Evolutionary conservation across 1,284 basidiomycete species (phyloP), one percentile per base, ranked within the genome.

Genomic region (Fistulinella cinereoalba): DNA sequence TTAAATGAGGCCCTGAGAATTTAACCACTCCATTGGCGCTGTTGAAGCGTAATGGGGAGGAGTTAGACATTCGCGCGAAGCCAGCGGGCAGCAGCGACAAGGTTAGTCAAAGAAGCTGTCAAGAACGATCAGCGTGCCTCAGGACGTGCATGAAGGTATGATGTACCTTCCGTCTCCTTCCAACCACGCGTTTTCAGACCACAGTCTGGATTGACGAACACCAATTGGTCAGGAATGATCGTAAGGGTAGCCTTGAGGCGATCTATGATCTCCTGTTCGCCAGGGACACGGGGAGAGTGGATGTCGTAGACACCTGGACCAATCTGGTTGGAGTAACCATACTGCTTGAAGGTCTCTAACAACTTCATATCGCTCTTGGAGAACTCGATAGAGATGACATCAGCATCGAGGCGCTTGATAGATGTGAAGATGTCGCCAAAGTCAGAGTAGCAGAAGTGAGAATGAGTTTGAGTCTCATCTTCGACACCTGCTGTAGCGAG

Each of bases 301-400:
- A 99, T 97, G 74, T 99, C 96, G 70, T 96, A 97, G 65, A 95
- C 92, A 84, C 95, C 96, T 41, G 97, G 96, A 55, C 97, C 97
- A 66, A 99, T 98, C 76, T 93, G 84, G 80, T 97, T 97, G 51
- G 92, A 91, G 81, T 99, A 99, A 47, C 92, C 90, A 72, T 92
- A 91, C 56, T 89, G 78, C 79, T 92, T 86, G 88, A 99, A 99
- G 62, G 93, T 93, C 56, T 87, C 82, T 64, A 99, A 79, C 53
- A 99, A 82, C 80, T 99, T 98, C 84, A 97, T 87, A 80, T 96
- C 93, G 63, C 86, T 88, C 88, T 97, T 97, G 56, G 92, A 95
- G 51, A 95, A 94, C 75, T 98, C 96, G 67, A 99, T 97, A 45
- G 94, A 97, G 77, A 99, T 98, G 72, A 98, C 94, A 72, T 99